Evolutionary conservation across 208 protist genomes (phyloP).

Genomic region (Phytomonas serpens): DNA sequence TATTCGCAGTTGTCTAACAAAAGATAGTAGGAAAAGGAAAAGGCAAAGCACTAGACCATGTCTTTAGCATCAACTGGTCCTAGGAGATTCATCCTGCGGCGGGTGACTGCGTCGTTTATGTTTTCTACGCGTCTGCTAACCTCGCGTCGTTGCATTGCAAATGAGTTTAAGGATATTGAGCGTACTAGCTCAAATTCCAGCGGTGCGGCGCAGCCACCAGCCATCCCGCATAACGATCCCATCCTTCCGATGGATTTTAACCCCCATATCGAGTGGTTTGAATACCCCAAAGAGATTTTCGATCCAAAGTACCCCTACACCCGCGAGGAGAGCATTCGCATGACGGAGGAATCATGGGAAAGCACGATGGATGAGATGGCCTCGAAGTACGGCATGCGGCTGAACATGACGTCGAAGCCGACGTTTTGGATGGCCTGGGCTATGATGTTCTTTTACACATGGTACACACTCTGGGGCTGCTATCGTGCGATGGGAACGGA

Average conservation of each 20-base stretch:
- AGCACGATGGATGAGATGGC: conserved; percentile 89
- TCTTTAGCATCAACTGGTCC: too few species aligned
- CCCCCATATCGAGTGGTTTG: conserved; percentile 89
- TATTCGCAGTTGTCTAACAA: too few species aligned
- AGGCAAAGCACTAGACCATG: too few species aligned
- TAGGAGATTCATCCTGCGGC: conserved; percentile 10
- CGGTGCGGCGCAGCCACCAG: conserved; percentile 38
- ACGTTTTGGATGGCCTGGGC: conserved; percentile 85
- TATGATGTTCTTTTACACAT: conserved; percentile 78
- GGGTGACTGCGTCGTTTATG: not conserved
- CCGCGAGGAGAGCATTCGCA: conserved; percentile 83
- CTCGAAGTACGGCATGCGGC: conserved; percentile 76
- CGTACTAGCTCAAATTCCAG: conserved; percentile 1
- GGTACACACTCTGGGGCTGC: conserved; percentile 85
- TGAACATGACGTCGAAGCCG: conserved; percentile 79
- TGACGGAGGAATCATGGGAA: conserved; percentile 85
- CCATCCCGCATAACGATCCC: conserved; percentile 70
- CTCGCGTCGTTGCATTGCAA: conserved; percentile 26
- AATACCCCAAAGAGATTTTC: conserved; percentile 88
- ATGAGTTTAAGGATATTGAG: conserved; percentile 44
- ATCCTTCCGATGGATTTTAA: conserved; percentile 88
- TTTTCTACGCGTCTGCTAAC: not conserved
- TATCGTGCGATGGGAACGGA: conserved; percentile 82
- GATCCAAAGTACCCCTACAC: conserved; percentile 88
- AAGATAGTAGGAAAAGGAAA: too few species aligned